Base-by-base conservation (phyloP, 2,329 filamentous ascomycete genomes). In the Septoria linicola region DNA sequence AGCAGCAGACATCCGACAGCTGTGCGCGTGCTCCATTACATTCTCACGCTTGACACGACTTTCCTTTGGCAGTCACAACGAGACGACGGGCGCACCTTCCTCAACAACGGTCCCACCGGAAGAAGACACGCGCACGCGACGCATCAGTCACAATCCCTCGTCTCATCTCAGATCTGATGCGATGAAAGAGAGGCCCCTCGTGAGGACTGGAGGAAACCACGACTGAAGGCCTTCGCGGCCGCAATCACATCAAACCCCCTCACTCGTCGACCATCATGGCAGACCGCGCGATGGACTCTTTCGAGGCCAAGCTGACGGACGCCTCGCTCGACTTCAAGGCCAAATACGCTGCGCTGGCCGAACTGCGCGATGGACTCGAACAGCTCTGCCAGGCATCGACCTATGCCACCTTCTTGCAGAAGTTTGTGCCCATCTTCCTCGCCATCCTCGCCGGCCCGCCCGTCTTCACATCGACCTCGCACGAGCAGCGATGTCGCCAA, bases 401-500 rank as follows among this genome's bases (percentile, higher is more conserved):
- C 63, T 99, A 97, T 69, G 73, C 81, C 21, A 78, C 81, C 43
- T 97, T 99, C 69, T 79, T 99, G 54, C 82, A 88, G 66, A 88
- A 88, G 72, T 79, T 96, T 64, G 87, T 97, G 75, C 93, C 93
- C 32, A 82, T 95, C 27, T 93, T 97, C 73, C 81, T 93, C 67
- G 84, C 81, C 68, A 88, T 96, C 47, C 76, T 99, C 44, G 85
- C 86, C 66, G 89, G 89, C 48, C 84, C 87, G 65, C 91, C 90
- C 32, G 88, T 95, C 59, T 97, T 99, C 68, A 86, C 92, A 62
- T 96, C 88, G 69, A 89, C 85, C 64, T 95, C 89, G 2, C 80
- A 84, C 45, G 93, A 99, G 67, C 93, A 97, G 79, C 95, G 90
- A 81, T 77, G 99, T 59, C 89, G 93, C 58, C 93, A 93, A 68